Conservation (phyloP, 2,329 filamentous ascomycete genomes). For the Fusarium buharicum region DNA sequence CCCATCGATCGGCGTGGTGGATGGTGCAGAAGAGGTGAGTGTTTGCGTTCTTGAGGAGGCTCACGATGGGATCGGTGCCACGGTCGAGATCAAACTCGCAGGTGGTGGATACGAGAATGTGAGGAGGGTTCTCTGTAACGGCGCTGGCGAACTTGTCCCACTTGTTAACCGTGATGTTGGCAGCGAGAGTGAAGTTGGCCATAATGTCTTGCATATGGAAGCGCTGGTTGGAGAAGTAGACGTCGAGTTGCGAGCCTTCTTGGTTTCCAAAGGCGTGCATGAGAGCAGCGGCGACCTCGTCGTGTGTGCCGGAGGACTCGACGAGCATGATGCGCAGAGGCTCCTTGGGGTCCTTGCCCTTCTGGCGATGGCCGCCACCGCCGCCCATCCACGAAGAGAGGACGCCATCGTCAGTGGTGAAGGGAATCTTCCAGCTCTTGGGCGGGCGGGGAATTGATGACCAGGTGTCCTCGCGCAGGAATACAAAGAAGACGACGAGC, state of each 20-base stretch:
- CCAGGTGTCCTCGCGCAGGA: conserved; percentile 36
- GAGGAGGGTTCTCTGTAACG: conserved; percentile 29
- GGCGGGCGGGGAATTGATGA: conserved; percentile 36
- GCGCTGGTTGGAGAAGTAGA: conserved; percentile 42
- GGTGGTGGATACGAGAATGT: conserved; percentile 46
- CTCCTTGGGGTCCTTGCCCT: conserved; percentile 21
- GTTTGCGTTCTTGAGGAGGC: conserved; percentile 35
- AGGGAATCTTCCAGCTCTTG: conserved; percentile 40
- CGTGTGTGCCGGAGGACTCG: conserved; percentile 45
- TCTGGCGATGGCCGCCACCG: conserved; percentile 2
- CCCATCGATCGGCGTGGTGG: conserved; percentile 46
- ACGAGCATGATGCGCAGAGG: conserved; percentile 42
- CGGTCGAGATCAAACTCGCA: conserved; percentile 44
- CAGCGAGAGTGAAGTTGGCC: conserved; percentile 39
- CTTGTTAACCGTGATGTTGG: conserved; percentile 31
- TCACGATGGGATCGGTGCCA: conserved; percentile 27
- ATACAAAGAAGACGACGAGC: conserved; percentile 35
- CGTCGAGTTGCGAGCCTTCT: conserved; percentile 32
- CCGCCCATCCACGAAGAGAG: conserved; percentile 37
- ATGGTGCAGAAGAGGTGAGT: conserved; percentile 45
- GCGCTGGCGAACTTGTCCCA: conserved; percentile 30
- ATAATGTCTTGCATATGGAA: conserved; percentile 45
- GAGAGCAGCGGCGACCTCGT: conserved; percentile 44
- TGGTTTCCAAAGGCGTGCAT: conserved; percentile 43
- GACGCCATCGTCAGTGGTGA: conserved; percentile 41